Base-by-base conservation (phyloP, 2,329 filamentous ascomycete species). In the Didymosphaeria variabile region DNA sequence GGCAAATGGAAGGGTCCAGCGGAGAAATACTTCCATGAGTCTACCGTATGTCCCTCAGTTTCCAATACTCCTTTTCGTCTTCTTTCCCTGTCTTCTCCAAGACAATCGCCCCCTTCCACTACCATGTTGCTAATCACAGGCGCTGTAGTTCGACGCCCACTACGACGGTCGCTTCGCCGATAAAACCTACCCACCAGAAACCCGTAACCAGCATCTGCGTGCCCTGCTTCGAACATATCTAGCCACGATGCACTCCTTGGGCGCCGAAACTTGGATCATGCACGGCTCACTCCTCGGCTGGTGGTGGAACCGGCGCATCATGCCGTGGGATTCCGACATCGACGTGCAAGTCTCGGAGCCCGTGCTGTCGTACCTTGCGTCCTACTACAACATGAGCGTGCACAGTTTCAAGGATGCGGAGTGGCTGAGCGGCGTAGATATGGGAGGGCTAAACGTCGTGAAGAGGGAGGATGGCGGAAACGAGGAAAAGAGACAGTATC, bases 181-280 rank as follows among this genome's bases (percentile, higher is more conserved):
- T 3, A 59, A 72, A 6, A 69, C 77, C 5, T 75, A 88, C 1
- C 74, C 80, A 3, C 80, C 83, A 44, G 76, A 83, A n/a, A 76
- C 83, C 47, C 82, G 83, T 29, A 75, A 77, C 23, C 72, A 77
- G 15, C 80, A 85, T 60, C 79, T 88, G 19, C 81, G 80, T 21
- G 77, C 81, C 2, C 77, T 88, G 38, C 79, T 88, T 61, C 83
- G 82, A 65, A 84, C 85, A 1, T 88, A 88, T 66, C 78, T 87
- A 2, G 75, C 79, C 1, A 85, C 84, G 6, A 88, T 88, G 86
- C 76, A 81, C 45, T 80, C 83, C 54, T 81, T 88, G 34, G 83
- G 85, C 15, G 82, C 83, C 4, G 83, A 87, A 65, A 88, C 86
- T 9, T 89, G 86, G 86, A 83, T 89, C 59, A 88, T 88, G 84